Percentiles rank a stretch among this genome's conserved stretches.
Conservation (phyloP, 2,329 filamentous ascomycete genomes). For the Ascochyta rabiei region DNA sequence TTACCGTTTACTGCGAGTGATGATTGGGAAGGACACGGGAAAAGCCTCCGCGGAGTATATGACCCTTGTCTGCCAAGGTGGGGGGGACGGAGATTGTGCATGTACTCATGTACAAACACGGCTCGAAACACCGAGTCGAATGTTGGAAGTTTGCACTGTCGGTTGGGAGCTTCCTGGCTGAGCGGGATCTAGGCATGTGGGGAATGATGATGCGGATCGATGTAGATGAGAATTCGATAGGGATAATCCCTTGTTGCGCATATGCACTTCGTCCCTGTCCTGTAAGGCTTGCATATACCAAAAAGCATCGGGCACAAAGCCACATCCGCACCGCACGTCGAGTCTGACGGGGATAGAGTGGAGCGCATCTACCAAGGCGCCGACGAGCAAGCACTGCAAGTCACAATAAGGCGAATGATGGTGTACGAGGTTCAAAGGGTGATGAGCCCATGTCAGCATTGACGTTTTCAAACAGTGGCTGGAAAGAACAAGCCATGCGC, state of each 20-base stretch:
- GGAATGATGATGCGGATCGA: background rate
- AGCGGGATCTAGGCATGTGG: background rate
- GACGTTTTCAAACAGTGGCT: background rate
- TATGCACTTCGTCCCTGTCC: background rate
- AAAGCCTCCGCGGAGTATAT: background rate
- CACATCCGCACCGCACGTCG: background rate
- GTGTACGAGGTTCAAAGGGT: background rate
- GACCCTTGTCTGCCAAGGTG: background rate
- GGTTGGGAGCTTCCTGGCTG: slow-evolving; percentile 1
- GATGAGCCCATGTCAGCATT: background rate
- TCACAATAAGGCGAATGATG: background rate
- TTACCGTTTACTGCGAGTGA: background rate
- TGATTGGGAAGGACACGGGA: background rate
- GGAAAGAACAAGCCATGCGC: no score
- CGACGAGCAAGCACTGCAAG: background rate
- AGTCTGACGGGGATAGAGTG: background rate
- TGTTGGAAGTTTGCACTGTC: background rate
- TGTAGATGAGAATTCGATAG: background rate
- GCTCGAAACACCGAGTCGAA: no score
- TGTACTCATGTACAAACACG: background rate
- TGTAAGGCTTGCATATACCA: background rate
- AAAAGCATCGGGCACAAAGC: background rate
- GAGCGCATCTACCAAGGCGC: background rate
- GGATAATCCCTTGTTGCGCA: background rate
- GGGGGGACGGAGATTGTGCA: background rate